Base-by-base conservation (phyloP, 352 stramenopile species). In the Discostella stelligera region DNA sequence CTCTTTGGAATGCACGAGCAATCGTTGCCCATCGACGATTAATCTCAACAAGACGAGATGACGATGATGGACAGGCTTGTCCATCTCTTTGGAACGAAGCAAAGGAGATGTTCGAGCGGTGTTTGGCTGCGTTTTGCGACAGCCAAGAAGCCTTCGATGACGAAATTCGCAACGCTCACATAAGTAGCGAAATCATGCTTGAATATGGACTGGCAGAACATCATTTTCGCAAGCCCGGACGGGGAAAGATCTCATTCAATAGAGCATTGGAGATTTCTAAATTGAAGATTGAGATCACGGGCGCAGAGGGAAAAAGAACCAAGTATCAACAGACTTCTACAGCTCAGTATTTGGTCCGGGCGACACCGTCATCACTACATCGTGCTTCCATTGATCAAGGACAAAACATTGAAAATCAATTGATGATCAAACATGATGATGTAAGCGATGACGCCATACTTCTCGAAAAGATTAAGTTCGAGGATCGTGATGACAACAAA, bases 241-340 rank as follows among this genome's bases (percentile, higher is more conserved):
- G 93, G 52, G 95, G 94, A 23, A 98, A 98, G 82, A 65, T 76
- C 14, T 96, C 87, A 13, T 98, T 98, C 77, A 82, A 90, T 25
- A 77, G 93, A 18, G 94, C 96, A 0, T 89, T 96, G 71, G 83
- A 93, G 39, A 83, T 92, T 25, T 96, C 88, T 25, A 90, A 92
- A 25, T 80, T 98, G 18, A 86, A 79, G 39, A 90, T 96, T 1
- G 80, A 97, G 71, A 84, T 98, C 30, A 97, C 92, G 18, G 96
- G 95, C 14, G 95, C 93, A 2, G 80, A 97, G 76, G 96, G 96
- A 41, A 97, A 97, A 80, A 90, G 95, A 56, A 98, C 95, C 46
- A 98, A 98, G 79, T 98, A 94, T 80, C 96, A 98, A 79, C 85
- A 93, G 74, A 95, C 97, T 60, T 91, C 89, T 64, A 93, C 94